Percentiles rank a stretch among this genome's conserved stretches.
These are phyloP conservation scores for Penicillium ochrochloron DNA, from an alignment of 495 filamentous ascomycete genomes.

Conservation along the genomic window DNA sequence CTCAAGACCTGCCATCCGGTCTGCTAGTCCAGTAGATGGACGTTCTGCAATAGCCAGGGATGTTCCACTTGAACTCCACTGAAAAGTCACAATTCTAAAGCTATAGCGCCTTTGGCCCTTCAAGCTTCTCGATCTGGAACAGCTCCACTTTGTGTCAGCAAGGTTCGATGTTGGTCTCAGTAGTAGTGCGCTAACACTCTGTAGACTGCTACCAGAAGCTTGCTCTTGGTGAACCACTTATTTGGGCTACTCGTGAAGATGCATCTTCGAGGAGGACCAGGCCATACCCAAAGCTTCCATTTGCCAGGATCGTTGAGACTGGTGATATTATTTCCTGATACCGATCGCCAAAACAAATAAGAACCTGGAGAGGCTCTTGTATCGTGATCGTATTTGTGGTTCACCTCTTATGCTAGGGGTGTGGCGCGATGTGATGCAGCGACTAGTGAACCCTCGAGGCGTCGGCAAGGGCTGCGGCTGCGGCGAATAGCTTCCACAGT, in stretches of 20 bases:
- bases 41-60: slow-evolving; percentile 14
- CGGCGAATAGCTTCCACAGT: slow-evolving; percentile 12
- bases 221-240: not conserved
- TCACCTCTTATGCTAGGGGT: slow-evolving; percentile 25
- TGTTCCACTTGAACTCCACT: slow-evolving; percentile 25
- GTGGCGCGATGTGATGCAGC: slow-evolving; percentile 8
- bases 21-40: slow-evolving; percentile 12
- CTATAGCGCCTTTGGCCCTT: not conserved
- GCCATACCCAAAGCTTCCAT: not conserved
- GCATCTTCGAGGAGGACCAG: not conserved
- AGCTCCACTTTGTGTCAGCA: slow-evolving; percentile 15
- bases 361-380: no score
- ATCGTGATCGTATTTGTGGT: no score
- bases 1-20: slow-evolving; percentile 6
- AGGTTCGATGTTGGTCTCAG: slow-evolving; percentile 12
- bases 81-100: slow-evolving; percentile 11
- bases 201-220: not conserved
- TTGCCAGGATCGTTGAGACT: not conserved
- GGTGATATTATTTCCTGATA: no score
- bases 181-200: not conserved
- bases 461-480: slow-evolving; percentile 26
- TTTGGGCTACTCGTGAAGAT: not conserved
- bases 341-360: not conserved
- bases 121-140: slow-evolving; percentile 10
- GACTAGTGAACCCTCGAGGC: slow-evolving; percentile 8